phyloP scores from a whole-genome alignment of 2,329 filamentous ascomycete genomes.

The Esteya vermicola region DNA sequence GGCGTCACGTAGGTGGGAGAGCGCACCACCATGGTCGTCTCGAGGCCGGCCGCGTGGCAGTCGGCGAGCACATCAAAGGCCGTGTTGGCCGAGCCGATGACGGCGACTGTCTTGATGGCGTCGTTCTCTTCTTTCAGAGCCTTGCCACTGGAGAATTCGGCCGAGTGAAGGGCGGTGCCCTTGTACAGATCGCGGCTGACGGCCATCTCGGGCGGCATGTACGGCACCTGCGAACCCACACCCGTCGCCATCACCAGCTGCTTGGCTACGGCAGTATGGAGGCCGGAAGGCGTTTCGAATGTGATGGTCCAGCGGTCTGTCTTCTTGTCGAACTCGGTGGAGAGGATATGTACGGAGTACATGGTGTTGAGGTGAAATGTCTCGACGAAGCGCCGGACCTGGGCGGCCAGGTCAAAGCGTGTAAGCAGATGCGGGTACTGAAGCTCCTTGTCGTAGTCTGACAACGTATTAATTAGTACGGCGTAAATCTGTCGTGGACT shows the following conservation, averaged over 20 bases:
- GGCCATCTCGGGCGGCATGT: neutral
- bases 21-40: constrained; percentile 1
- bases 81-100: constrained; percentile 4
- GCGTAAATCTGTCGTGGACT: too few relatives aligned
- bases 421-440: constrained; percentile 1
- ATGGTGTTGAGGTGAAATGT: neutral
- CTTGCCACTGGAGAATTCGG: neutral
- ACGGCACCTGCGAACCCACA: constrained; percentile 2
- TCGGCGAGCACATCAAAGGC: constrained; percentile 4
- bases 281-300: neutral
- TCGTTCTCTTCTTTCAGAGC: neutral
- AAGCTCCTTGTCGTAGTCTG: constrained; percentile 3
- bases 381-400: constrained; percentile 1
- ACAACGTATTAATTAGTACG: too few relatives aligned
- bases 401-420: neutral
- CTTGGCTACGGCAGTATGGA: neutral
- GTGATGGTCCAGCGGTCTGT: neutral
- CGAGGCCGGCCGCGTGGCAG: neutral
- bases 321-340: neutral
- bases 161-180: neutral
- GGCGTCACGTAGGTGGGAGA: neutral
- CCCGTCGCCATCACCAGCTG: constrained; percentile 3
- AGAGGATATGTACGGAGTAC: neutral
- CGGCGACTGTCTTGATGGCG: neutral
- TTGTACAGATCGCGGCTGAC: neutral